Evolutionary conservation across 257 asterid species (phyloP).

Genomic region (Solanum chiquidenum): DNA sequence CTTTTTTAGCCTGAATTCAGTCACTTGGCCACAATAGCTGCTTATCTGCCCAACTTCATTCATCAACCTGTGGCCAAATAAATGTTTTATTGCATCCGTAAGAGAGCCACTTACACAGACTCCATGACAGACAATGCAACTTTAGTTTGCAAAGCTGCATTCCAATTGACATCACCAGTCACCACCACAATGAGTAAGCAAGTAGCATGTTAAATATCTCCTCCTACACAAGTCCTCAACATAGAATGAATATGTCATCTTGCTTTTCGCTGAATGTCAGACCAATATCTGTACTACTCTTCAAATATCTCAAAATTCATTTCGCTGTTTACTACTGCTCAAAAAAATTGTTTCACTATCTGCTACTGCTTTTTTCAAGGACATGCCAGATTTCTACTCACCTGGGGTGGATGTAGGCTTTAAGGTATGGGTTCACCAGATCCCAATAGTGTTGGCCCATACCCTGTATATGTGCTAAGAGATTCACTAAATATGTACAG

Average conservation of each 20-base stretch:
- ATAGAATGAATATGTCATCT: background rate
- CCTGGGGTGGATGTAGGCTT: background rate
- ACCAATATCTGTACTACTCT: background rate
- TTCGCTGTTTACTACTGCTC: background rate
- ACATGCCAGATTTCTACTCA: background rate
- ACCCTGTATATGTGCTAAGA: background rate
- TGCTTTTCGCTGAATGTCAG: background rate
- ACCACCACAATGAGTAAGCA: background rate
- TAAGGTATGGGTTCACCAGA: background rate
- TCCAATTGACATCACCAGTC: background rate
- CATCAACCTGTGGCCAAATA: background rate
- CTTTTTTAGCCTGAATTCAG: background rate
- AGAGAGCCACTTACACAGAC: background rate
- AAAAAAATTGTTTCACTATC: background rate
- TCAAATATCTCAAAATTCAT: background rate
- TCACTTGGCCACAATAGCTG: background rate
- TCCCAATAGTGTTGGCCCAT: background rate
- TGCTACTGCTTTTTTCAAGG: background rate
- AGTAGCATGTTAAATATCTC: background rate
- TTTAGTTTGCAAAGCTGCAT: background rate
- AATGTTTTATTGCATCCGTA: background rate
- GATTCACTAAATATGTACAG: background rate
- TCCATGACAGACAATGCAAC: background rate
- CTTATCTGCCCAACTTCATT: background rate
- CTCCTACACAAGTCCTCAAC: background rate